phyloP scores from a whole-genome alignment of 495 filamentous ascomycete species.

The Daldinia childiae region DNA sequence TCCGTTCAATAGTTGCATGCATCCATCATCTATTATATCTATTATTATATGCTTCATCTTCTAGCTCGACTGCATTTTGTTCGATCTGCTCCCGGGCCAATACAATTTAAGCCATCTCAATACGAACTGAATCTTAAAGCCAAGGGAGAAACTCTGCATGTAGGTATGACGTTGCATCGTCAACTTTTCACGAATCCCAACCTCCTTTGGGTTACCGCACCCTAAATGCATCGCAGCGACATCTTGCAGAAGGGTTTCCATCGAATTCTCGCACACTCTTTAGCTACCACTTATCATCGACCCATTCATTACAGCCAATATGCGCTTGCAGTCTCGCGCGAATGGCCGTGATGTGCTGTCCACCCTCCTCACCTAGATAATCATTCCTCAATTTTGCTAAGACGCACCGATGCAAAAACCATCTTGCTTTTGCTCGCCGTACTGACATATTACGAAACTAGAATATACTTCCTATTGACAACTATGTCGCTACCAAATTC shows the following conservation, averaged over 20 bases:
- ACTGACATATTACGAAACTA: constrained; percentile 16
- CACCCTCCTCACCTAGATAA: constrained; percentile 6
- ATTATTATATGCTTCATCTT: not conserved
- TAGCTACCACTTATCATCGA: constrained; percentile 6
- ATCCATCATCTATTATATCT: constrained; percentile 1
- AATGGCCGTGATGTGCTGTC: constrained; percentile 13
- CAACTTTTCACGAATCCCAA: constrained; percentile 25
- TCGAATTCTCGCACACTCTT: constrained; percentile 21
- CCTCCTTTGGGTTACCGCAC: constrained; percentile 36
- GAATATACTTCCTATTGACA: not conserved
- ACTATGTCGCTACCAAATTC: constrained; percentile 19
- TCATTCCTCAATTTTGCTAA: not conserved
- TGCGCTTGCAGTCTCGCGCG: constrained; percentile 6
- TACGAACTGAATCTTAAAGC: not conserved
- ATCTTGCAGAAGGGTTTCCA: constrained; percentile 34
- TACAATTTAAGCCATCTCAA: not conserved
- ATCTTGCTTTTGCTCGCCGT: constrained; percentile 10
- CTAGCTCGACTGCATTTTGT: not conserved
- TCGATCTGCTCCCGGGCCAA: not conserved
- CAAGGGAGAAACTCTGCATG: constrained; percentile 9
- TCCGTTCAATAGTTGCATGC: not conserved
- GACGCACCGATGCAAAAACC: not conserved
- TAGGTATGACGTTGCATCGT: constrained; percentile 44
- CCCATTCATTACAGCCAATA: constrained; percentile 23
- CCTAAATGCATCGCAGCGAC: constrained; percentile 28